Percentiles rank a stretch among this genome's conserved stretches.
These are phyloP conservation scores for Acer campestre DNA, from an alignment of 345 rosid genomes.

Conservation along the genomic window DNA sequence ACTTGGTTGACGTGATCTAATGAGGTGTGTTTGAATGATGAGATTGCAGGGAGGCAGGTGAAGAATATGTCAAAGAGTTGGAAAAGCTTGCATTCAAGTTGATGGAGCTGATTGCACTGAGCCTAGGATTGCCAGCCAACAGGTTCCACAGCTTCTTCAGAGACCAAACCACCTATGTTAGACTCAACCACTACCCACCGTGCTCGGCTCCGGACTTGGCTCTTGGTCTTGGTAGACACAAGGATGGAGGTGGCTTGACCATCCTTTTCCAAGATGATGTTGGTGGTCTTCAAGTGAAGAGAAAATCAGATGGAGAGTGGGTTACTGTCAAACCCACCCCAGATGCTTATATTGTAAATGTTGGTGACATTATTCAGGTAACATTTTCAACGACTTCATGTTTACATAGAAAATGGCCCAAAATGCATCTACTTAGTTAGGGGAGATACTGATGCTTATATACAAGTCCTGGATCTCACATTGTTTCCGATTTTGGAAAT, in stretches of 20 bases:
- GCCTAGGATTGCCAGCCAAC: slow-evolving; percentile 34
- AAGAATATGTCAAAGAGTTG: too few species aligned
- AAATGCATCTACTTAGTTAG: too few species aligned
- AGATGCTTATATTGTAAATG: slow-evolving; percentile 33
- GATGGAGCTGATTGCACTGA: slow-evolving; percentile 37
- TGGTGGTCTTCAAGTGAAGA: slow-evolving; percentile 41
- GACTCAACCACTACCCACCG: slow-evolving; percentile 43
- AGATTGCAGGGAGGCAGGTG: too few species aligned
- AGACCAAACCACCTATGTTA: slow-evolving; percentile 26
- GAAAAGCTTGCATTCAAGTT: background rate
- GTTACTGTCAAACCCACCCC: slow-evolving; percentile 33
- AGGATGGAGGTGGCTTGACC: slow-evolving; percentile 32
- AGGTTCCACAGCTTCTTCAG: slow-evolving; percentile 33
- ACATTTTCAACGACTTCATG: background rate
- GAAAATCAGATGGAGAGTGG: slow-evolving; percentile 46
- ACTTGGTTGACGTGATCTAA: too few species aligned
- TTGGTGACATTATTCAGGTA: slow-evolving; percentile 41
- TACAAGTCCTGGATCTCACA: too few species aligned
- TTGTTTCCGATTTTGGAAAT: too few species aligned
- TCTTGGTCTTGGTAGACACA: slow-evolving; percentile 39
- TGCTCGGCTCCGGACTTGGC: slow-evolving; percentile 40
- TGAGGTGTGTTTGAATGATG: too few species aligned
- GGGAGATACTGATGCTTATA: too few species aligned
- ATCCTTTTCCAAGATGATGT: slow-evolving; percentile 41
- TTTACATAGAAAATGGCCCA: too few species aligned